phyloP scores from a whole-genome alignment of 768 basidiomycete genomes.

The Amanita jacksonii region DNA sequence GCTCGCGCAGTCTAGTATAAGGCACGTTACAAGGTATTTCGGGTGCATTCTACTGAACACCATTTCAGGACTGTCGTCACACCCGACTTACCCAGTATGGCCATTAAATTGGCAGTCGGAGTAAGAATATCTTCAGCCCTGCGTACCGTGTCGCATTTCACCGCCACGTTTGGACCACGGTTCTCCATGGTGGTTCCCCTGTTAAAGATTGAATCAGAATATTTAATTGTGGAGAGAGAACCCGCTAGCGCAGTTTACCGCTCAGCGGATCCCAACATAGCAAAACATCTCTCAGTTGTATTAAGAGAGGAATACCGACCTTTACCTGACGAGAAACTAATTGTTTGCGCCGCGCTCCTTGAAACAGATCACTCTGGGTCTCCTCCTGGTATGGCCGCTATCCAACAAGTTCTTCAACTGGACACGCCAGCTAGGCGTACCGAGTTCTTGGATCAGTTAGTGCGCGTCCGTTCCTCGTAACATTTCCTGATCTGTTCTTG shows the following conservation, averaged over 20 bases:
- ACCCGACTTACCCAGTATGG: slow-evolving; percentile 33
- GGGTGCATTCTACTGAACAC: background rate
- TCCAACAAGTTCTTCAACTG: slow-evolving; percentile 36
- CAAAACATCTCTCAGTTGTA: slow-evolving; percentile 45
- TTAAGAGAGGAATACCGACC: slow-evolving; percentile 35
- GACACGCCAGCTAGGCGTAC: slow-evolving; percentile 36
- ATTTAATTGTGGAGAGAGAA: slow-evolving; percentile 39
- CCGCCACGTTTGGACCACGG: slow-evolving; percentile 46
- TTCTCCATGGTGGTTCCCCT: slow-evolving; percentile 44
- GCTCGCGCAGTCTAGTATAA: slow-evolving; percentile 43
- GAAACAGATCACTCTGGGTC: slow-evolving; percentile 39
- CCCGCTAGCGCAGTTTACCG: slow-evolving; percentile 38
- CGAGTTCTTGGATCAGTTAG: slow-evolving; percentile 38
- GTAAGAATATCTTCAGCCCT: slow-evolving; percentile 50
- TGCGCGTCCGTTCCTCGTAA: background rate
- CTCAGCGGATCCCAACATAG: slow-evolving; percentile 31
- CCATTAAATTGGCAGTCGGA: slow-evolving; percentile 43
- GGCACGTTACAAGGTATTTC: slow-evolving; percentile 22
- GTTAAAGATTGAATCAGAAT: slow-evolving; percentile 30
- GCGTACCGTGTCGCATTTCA: slow-evolving; percentile 51
- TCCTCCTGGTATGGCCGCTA: slow-evolving; percentile 32
- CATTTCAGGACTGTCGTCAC: slow-evolving; percentile 35
- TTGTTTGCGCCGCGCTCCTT: slow-evolving; percentile 42
- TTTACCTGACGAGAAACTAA: slow-evolving; percentile 29
- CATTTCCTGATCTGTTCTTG: background rate